Percentiles rank a stretch among this genome's conserved stretches.
These are phyloP conservation scores for Aspergillus leporis DNA, from an alignment of 495 filamentous ascomycete species.

Conservation along the genomic window DNA sequence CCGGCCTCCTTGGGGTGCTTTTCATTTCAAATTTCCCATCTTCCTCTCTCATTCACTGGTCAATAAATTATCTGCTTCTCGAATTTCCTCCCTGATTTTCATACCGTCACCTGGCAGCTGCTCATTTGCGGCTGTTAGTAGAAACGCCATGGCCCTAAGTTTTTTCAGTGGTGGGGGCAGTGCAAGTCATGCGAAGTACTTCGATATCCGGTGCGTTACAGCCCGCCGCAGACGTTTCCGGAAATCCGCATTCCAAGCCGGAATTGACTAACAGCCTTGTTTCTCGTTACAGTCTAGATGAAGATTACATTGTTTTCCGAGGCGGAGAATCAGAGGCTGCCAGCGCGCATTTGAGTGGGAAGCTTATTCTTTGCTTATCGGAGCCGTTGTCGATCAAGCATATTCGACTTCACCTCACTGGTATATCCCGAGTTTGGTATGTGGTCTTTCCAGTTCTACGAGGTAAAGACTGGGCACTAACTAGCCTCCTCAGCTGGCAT, in stretches of 20 bases:
- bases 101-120: slow-evolving; percentile 17
- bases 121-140: slow-evolving; percentile 25
- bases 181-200: slow-evolving; percentile 53
- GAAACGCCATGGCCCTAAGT: slow-evolving; percentile 48
- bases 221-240: slow-evolving; percentile 10
- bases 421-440: slow-evolving; percentile 68
- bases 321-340: slow-evolving; percentile 74
- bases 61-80: slow-evolving; percentile 5
- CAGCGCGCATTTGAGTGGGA: slow-evolving; percentile 72
- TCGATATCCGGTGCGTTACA: slow-evolving; percentile 54
- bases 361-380: slow-evolving; percentile 71
- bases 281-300: slow-evolving; percentile 61
- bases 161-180: slow-evolving; percentile 50
- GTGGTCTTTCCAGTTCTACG: slow-evolving; percentile 27
- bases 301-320: slow-evolving; percentile 77
- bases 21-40: slow-evolving; percentile 11
- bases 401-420: slow-evolving; percentile 69
- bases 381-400: slow-evolving; percentile 69
- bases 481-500: slow-evolving; percentile 39
- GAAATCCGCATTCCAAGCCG: slow-evolving; percentile 12
- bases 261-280: slow-evolving; percentile 15
- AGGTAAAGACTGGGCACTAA: slow-evolving; percentile 14
- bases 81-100: slow-evolving; percentile 1
- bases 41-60: slow-evolving; percentile 8
- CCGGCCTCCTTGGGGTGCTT: background rate